Conservation (phyloP, 495 filamentous ascomycete genomes). For the Recurvomyces mirabilis region DNA sequence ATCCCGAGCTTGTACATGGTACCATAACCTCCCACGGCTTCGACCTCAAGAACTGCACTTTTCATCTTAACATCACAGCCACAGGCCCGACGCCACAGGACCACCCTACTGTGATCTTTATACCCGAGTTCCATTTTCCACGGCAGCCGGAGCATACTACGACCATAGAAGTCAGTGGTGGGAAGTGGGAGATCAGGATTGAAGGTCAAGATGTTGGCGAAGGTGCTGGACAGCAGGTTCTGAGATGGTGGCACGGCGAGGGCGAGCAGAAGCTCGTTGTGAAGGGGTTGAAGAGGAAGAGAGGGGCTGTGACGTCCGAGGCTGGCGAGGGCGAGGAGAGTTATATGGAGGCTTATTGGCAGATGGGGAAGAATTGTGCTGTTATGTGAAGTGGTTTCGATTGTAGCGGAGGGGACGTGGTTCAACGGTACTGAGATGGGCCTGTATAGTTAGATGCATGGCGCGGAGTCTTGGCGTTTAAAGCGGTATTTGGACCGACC, state of each 20-base stretch:
- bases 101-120: constrained; percentile 67
- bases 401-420: too few relatives aligned
- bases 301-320: constrained; percentile 31
- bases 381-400: constrained; percentile 37
- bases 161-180: constrained; percentile 62
- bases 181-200: constrained; percentile 72
- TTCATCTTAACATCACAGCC: constrained; percentile 26
- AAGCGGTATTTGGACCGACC: too few relatives aligned
- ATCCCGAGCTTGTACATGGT: constrained; percentile 65
- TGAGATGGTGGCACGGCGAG: constrained; percentile 83
- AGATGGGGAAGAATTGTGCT: constrained; percentile 29
- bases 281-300: constrained; percentile 57
- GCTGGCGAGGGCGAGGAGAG: constrained; percentile 47
- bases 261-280: constrained; percentile 74
- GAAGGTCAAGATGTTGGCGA: constrained; percentile 56
- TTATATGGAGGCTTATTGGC: constrained; percentile 43
- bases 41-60: constrained; percentile 40
- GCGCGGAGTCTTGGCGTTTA: too few relatives aligned
- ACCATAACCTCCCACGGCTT: constrained; percentile 58
- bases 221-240: constrained; percentile 50
- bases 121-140: constrained; percentile 92
- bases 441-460: too few relatives aligned
- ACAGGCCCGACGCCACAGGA: constrained; percentile 37
- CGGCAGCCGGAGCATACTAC: constrained; percentile 38
- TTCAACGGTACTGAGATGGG: too few relatives aligned